Conservation (phyloP, 2,329 filamentous ascomycete genomes). For the Aplosporella prunicola region DNA sequence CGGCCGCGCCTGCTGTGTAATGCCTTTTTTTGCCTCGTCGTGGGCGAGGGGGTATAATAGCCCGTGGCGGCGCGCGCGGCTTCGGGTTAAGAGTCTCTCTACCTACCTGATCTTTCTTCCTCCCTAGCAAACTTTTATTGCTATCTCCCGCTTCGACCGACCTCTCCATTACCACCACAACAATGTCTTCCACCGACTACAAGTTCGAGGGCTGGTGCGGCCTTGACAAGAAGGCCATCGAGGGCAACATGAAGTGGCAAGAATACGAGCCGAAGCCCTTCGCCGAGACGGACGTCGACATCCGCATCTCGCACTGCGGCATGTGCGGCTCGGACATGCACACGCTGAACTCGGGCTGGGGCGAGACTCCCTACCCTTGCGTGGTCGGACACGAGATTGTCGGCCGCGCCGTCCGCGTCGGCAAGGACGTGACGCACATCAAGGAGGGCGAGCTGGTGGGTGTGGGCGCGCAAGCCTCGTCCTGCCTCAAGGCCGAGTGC, state of each 20-base stretch:
- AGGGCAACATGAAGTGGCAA: constrained; percentile 48
- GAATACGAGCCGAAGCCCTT: constrained; percentile 38
- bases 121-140: background rate
- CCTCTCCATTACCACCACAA: background rate
- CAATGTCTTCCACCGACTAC: constrained; percentile 30
- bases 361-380: constrained; percentile 34
- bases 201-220: constrained; percentile 51
- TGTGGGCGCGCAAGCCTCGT: constrained; percentile 41
- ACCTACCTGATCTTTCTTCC: background rate
- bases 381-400: constrained; percentile 37
- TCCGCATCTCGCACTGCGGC: constrained; percentile 32
- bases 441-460: constrained; percentile 52
- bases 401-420: constrained; percentile 29
- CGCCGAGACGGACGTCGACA: constrained; percentile 31
- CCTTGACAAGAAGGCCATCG: constrained; percentile 37
- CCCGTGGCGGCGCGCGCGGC: too few species aligned
- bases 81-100: background rate
- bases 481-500: constrained; percentile 40
- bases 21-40: background rate
- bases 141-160: too few species aligned
- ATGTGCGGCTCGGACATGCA: constrained; percentile 22
- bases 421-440: constrained; percentile 33
- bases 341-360: constrained; percentile 36
- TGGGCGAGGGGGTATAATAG: background rate
- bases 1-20: constrained; percentile 1